These are phyloP conservation scores for Kitagawia praeruptora DNA, from an alignment of 129 eudicot genomes.

Conservation along the genomic window DNA sequence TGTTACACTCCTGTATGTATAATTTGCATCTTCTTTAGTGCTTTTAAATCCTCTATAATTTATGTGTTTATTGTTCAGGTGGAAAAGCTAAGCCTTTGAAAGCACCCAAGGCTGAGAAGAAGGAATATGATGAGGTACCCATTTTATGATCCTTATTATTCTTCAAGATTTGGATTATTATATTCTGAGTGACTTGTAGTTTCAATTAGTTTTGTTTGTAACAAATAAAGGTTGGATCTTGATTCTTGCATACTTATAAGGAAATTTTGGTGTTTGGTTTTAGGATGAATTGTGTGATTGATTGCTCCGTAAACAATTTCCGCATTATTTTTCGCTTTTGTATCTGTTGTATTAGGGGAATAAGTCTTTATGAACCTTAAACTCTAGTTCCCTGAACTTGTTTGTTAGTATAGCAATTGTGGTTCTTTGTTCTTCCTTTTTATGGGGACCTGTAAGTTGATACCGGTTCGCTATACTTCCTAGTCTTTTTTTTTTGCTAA, in stretches of 20 bases:
- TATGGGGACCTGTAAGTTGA: neutral
- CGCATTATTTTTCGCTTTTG: too few relatives aligned
- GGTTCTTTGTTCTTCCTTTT: neutral
- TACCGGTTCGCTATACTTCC: too few relatives aligned
- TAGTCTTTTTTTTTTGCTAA: too few relatives aligned
- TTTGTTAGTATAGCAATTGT: neutral
- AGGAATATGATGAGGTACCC: slow-evolving; percentile 7
- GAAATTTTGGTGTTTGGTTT: neutral
- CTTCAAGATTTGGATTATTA: too few relatives aligned
- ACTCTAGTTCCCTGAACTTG: neutral
- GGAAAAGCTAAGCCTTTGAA: slow-evolving; percentile 10
- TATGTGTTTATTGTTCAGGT: neutral
- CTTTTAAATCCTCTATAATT: neutral
- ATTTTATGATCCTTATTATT: neutral
- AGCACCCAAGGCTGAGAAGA: slow-evolving; percentile 1
- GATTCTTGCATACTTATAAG: neutral
- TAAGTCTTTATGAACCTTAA: neutral
- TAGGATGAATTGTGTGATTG: neutral
- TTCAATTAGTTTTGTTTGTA: neutral
- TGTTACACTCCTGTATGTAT: neutral
- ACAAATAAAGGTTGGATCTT: neutral
- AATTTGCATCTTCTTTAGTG: neutral
- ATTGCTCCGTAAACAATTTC: neutral
- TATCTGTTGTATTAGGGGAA: neutral
- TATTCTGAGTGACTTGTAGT: neutral